Base-by-base conservation (phyloP, 1,284 basidiomycete genomes). In the Vanrija sp. region DNA sequence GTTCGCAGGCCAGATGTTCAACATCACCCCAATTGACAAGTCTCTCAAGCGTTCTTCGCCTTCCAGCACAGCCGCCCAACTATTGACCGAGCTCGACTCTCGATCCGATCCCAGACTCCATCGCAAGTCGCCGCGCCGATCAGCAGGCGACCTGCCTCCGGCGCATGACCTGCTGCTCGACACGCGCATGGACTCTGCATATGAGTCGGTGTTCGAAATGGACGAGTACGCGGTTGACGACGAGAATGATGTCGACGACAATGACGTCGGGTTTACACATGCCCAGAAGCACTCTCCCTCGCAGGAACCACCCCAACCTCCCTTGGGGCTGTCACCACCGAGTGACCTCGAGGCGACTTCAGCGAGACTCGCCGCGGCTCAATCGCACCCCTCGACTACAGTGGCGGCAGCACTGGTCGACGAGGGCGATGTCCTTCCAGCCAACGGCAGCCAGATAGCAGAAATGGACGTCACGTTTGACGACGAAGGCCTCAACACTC, bases 401-500 rank as follows among this genome's bases (percentile, higher is more conserved):
- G 31, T 31, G 31, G 31, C 31, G 5, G 31, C 31, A 14, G 31
- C 31, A 31, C 31, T 74, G 1, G 60, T 71, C 6, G 72, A 74
- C 53, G 72, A 72, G 51, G 70, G 71, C 0, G 71, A 75, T 50
- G 49, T 71, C 3, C 54, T 74, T 10, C 72, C 71, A 38, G 56
- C 15, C 41, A 59, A 37, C 38, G 31, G 0, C 46, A 24, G 62
- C 54, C 18, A 31, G 31, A 48, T 63, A 5, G 22, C 41, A 4
- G 64, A 66, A 16, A 64, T 71, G 59, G 72, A 76, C 38, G 68
- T 75, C 9, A 73, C 73, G 0, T 76, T 78, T 51, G 78, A 78
- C 64, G 72, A 79, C 64, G 88, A 93, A 65, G 83, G 84, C 52
- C 82, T 95, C 51, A 89, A 78, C 69, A 82, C 87, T 18, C 83